Evolutionary conservation across 768 basidiomycete genomes (phyloP).

Genomic region (Grammothele lineata): DNA sequence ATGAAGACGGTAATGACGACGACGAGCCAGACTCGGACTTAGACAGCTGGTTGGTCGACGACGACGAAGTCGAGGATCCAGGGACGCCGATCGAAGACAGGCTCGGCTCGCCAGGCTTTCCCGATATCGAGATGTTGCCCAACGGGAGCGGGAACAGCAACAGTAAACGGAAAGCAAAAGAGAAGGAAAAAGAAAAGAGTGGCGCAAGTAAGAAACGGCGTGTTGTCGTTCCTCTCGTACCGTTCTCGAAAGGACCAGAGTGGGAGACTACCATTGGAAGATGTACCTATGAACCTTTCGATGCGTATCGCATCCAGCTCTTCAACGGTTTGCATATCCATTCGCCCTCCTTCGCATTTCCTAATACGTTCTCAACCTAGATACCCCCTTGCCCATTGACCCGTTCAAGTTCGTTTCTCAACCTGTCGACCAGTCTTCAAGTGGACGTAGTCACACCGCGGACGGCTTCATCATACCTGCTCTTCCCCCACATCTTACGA

Average conservation of each 20-base stretch:
- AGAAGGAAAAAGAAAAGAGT: constrained; percentile 32
- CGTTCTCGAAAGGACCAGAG: constrained; percentile 77
- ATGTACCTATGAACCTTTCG: constrained; percentile 67
- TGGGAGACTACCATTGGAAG: constrained; percentile 71
- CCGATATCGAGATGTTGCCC: constrained; percentile 18
- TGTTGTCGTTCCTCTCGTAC: constrained; percentile 72
- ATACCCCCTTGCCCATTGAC: constrained; percentile 67
- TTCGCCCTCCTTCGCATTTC: too few relatives aligned
- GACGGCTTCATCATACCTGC: constrained; percentile 42
- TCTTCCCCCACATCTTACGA: constrained; percentile 17
- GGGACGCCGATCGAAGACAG: constrained; percentile 38
- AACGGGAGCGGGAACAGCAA: constrained; percentile 33
- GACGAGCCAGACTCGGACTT: constrained; percentile 69
- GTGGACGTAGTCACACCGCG: constrained; percentile 13
- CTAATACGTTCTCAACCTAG: constrained; percentile 36
- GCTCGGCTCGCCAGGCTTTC: constrained; percentile 28
- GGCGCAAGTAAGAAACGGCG: constrained; percentile 67
- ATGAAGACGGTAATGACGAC: constrained; percentile 63
- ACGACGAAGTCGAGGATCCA: constrained; percentile 51
- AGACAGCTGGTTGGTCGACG: constrained; percentile 77
- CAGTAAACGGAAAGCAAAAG: constrained; percentile 54
- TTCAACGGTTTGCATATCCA: constrained; percentile 84
- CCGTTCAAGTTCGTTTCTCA: constrained; percentile 72
- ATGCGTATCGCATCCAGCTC: constrained; percentile 70
- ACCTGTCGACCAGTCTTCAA: constrained; percentile 34